These are phyloP conservation scores for Gastrodia elata DNA, from an alignment of 106 monocot genomes.

Conservation along the genomic window DNA sequence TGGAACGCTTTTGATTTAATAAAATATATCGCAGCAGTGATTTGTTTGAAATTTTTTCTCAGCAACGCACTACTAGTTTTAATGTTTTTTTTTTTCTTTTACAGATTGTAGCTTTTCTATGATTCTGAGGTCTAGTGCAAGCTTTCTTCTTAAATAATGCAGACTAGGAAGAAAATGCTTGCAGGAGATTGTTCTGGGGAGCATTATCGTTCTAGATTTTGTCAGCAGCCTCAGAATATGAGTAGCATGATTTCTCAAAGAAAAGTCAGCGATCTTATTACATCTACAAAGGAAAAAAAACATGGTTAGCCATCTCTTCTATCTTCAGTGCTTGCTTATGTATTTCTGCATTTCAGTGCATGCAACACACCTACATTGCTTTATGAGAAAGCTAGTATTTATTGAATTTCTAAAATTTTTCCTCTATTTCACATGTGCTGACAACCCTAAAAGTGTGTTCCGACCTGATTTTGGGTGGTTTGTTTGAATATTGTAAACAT, in stretches of 20 bases:
- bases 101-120: constrained; percentile 3
- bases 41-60: not conserved
- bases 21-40: not conserved
- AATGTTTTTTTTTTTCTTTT: not conserved
- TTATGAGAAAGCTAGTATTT: not conserved
- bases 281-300: constrained; percentile 14
- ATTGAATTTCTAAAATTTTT: not conserved
- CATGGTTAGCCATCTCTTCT: constrained; percentile 6
- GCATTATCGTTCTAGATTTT: constrained; percentile 6
- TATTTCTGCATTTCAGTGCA: not conserved
- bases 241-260: constrained; percentile 10
- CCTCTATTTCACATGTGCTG: not conserved
- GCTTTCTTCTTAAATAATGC: constrained; percentile 7
- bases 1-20: not conserved
- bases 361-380: not conserved
- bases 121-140: not conserved
- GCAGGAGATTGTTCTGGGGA: constrained; percentile 2
- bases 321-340: not conserved
- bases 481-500: not conserved
- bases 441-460: not conserved
- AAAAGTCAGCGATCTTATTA: constrained; percentile 17
- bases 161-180: constrained; percentile 11
- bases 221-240: not conserved
- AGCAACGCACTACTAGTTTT: not conserved
- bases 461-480: not conserved